Conservation (phyloP, 495 filamentous ascomycete species). For the Annulohypoxylon maeteangense region DNA sequence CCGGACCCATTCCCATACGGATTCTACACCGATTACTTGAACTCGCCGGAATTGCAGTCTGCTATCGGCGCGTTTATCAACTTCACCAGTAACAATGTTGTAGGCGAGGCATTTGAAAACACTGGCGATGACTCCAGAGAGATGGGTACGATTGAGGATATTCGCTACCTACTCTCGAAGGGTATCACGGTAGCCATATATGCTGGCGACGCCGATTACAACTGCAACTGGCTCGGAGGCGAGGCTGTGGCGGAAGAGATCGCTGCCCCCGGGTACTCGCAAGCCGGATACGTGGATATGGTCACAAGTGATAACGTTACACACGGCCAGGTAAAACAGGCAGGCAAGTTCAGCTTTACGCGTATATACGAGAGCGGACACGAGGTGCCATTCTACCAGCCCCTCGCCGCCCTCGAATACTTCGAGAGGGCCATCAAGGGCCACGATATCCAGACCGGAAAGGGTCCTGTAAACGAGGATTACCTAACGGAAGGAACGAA, state of each 20-base stretch:
- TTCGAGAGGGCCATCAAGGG: conserved; percentile 68
- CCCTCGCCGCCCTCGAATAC: conserved; percentile 66
- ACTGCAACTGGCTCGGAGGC: conserved; percentile 69
- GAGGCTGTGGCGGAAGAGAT: conserved; percentile 62
- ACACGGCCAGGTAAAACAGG: conserved; percentile 72
- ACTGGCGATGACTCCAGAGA: conserved; percentile 69
- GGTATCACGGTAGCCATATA: conserved; percentile 66
- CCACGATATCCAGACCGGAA: conserved; percentile 70
- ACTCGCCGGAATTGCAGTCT: conserved; percentile 63
- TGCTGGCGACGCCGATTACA: conserved; percentile 72
- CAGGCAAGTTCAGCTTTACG: conserved; percentile 70
- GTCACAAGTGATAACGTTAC: conserved; percentile 64
- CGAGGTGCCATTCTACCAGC: conserved; percentile 77
- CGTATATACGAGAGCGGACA: conserved; percentile 74
- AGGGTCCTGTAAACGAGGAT: conserved; percentile 37
- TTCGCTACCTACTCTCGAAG: conserved; percentile 60
- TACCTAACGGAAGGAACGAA: conserved; percentile 63
- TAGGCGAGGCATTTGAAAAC: conserved; percentile 60
- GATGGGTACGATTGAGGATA: conserved; percentile 60
- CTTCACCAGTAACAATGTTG: conserved; percentile 59
- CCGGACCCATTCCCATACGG: conserved; percentile 70
- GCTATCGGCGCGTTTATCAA: conserved; percentile 70
- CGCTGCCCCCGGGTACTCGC: conserved; percentile 56
- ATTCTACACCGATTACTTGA: conserved; percentile 70
- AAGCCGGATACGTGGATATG: conserved; percentile 66